phyloP scores from a whole-genome alignment of 78 protist species.

The Ministeria vibrans region DNA sequence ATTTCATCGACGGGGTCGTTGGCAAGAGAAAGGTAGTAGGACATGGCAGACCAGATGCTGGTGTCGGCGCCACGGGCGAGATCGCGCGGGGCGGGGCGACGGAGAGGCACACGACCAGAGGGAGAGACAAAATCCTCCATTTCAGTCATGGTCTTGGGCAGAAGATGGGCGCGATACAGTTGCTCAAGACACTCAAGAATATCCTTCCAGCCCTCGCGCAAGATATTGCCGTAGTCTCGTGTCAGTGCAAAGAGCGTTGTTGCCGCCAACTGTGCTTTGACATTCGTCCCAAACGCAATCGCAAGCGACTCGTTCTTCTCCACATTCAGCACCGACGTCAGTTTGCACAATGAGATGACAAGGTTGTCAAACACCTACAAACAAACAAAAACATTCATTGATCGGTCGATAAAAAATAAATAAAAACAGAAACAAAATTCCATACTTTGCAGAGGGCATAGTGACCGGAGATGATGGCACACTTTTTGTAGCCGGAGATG shows the following conservation, averaged over 20 bases:
- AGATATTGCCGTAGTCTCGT: constrained; percentile 33
- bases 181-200: constrained; percentile 16
- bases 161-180: constrained; percentile 15
- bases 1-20: neutral
- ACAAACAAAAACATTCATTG: too few relatives aligned
- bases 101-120: neutral
- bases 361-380: constrained; percentile 45
- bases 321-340: constrained; percentile 4
- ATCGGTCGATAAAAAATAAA: too few relatives aligned
- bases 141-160: constrained; percentile 16
- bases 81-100: neutral
- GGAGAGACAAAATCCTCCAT: neutral
- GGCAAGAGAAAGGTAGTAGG: neutral
- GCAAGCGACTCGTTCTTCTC: neutral
- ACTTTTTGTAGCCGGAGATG: constrained; percentile 18
- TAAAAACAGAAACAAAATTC: too few relatives aligned
- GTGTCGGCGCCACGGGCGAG: too few relatives aligned
- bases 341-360: constrained; percentile 37
- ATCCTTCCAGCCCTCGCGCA: constrained; percentile 50
- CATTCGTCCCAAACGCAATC: constrained; percentile 17
- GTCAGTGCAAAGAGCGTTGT: constrained; percentile 23
- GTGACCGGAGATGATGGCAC: constrained; percentile 25
- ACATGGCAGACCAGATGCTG: constrained; percentile 6
- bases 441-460: constrained; percentile 18
- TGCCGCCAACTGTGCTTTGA: constrained; percentile 29